Base-by-base conservation (phyloP, 805 yeast species). In the Wickerhamomyces pijperi region DNA sequence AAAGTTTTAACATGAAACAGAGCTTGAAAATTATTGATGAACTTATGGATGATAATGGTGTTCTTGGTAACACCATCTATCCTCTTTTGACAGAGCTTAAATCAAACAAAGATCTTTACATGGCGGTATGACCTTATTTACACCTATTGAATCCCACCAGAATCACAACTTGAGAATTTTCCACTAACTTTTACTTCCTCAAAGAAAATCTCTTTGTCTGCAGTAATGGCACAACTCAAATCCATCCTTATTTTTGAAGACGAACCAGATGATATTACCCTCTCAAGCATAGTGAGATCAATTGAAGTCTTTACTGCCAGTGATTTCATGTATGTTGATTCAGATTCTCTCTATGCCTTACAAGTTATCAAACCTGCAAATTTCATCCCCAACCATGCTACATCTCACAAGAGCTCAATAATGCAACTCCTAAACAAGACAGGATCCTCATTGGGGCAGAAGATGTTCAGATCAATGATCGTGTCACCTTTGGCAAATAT, bases 381-480 rank as follows among this genome's bases (percentile, higher is more conserved):
- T 2, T 40, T 31, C 11, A 19, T 31, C 3, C 20, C 20, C 1
- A 28, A 32, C 3, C 9, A 51, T 49, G 35, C 45, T 19, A 15
- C 17, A 4, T 15, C 37, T 44, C 17, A 35, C 38, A 43, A 36
- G 32, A 39, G 15, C 6, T 47, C 46, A 8, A 43, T 51, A 3
- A 46, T 48, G 32, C 43, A 53, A 32, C 17, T 57, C 6, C 19
- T 60, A 14, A 46, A 50, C 36, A 42, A 39, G 17, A 56, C 62
- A 2, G 20, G 44, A 2, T 51, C 69, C 0, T 50, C 49, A 9
- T 39, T 52, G 12, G 66, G 70, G 0, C 46, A 43, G 21, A 45
- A 49, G 19, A 44, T 56, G 2, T 36, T 68, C n/a, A 48, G 42
- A 12, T 43, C 54, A 1, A 64, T 66, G 64, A 45, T 68, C 11